Evolutionary conservation across 257 asterid genomes (phyloP).

Genomic region (Przewalskia tangutica): DNA sequence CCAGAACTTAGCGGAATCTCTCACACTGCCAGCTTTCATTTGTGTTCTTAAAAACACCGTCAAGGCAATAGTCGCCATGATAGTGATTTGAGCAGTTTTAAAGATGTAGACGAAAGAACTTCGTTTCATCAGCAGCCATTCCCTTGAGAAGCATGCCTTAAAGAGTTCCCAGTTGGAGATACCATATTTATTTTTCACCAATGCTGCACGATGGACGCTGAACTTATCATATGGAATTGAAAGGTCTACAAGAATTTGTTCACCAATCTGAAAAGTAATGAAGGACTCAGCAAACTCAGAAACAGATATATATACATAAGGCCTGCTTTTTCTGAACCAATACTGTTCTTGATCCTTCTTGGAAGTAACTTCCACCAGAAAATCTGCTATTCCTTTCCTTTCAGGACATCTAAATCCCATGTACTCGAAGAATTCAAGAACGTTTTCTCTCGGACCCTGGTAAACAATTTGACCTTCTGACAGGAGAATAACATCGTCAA

Average conservation of each 20-base stretch:
- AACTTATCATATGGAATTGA: slow-evolving; percentile 55
- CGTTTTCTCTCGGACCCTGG: slow-evolving; percentile 66
- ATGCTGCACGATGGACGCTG: slow-evolving; percentile 58
- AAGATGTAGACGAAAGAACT: slow-evolving; percentile 59
- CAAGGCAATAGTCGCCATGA: slow-evolving; percentile 59
- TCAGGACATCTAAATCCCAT: slow-evolving; percentile 82
- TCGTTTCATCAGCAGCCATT: slow-evolving; percentile 74
- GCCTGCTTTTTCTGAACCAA: slow-evolving; percentile 43
- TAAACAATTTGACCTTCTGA: slow-evolving; percentile 71
- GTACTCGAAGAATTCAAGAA: slow-evolving; percentile 53
- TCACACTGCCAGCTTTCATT: slow-evolving; percentile 51
- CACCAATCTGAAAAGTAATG: slow-evolving; percentile 45
- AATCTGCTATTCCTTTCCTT: slow-evolving; percentile 75
- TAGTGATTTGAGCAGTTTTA: slow-evolving; percentile 60
- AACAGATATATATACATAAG: slow-evolving; percentile 45
- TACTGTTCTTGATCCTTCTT: slow-evolving; percentile 73
- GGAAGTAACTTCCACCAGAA: slow-evolving; percentile 82
- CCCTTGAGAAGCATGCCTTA: slow-evolving; percentile 56
- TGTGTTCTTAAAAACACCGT: slow-evolving; percentile 69
- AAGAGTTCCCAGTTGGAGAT: slow-evolving; percentile 64
- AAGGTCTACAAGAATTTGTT: slow-evolving; percentile 33
- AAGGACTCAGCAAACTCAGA: slow-evolving; percentile 49
- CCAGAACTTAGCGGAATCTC: slow-evolving; percentile 46
- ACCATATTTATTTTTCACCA: slow-evolving; percentile 66
- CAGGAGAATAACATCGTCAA: slow-evolving; percentile 67